These are phyloP conservation scores for Neoboletus magnificus DNA, from an alignment of 768 basidiomycete genomes.

Conservation along the genomic window DNA sequence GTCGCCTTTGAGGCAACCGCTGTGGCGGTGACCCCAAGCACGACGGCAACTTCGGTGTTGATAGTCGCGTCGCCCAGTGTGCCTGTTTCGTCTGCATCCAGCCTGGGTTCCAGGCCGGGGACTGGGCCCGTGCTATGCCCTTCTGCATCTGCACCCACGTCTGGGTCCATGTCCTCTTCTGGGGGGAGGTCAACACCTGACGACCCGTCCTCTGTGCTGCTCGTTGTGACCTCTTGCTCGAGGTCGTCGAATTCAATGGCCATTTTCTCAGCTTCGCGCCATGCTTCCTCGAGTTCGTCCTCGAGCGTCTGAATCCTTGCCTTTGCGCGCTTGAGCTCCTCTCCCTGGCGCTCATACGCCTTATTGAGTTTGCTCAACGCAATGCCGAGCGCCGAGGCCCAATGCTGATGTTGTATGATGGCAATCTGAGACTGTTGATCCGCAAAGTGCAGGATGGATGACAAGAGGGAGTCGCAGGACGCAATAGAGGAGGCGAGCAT, in stretches of 20 bases:
- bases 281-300: constrained; percentile 75
- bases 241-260: constrained; percentile 70
- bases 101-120: not conserved
- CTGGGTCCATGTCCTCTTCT: not conserved
- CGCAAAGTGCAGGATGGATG: constrained; percentile 52
- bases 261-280: constrained; percentile 72
- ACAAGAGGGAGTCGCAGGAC: constrained; percentile 55
- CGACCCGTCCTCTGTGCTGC: constrained; percentile 8
- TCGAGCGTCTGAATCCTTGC: constrained; percentile 53
- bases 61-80: constrained; percentile 22
- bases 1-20: constrained; percentile 38
- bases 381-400: constrained; percentile 72
- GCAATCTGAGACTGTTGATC: constrained; percentile 67
- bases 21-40: constrained; percentile 37
- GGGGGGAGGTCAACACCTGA: not conserved
- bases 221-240: constrained; percentile 35
- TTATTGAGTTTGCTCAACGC: constrained; percentile 78
- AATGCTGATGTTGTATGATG: constrained; percentile 60
- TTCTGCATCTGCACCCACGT: constrained; percentile 3
- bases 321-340: constrained; percentile 50
- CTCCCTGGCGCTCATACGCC: constrained; percentile 63
- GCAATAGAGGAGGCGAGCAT: constrained; percentile 61
- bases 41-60: constrained; percentile 30
- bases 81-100: constrained; percentile 28
- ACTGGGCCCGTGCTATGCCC: constrained; percentile 3